Conservation (phyloP, 1,284 basidiomycete species). For the Fomitopsis palustris region DNA sequence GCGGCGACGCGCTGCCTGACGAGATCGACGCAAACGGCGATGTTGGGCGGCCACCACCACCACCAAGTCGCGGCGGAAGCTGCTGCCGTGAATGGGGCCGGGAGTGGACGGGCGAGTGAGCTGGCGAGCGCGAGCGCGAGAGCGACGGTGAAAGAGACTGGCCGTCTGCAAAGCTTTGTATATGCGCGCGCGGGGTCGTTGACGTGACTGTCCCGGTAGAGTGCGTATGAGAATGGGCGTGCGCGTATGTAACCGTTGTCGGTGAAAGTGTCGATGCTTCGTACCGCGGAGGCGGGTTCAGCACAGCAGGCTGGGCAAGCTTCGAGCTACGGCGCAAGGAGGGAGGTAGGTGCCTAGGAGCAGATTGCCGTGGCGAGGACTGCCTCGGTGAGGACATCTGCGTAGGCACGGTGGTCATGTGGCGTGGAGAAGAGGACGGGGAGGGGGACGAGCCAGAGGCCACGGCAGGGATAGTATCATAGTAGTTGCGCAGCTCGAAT, state of each 20-base stretch:
- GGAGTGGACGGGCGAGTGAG: conserved; percentile 9
- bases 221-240: conserved; percentile 31
- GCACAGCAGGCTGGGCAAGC: conserved; percentile 2
- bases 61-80: conserved; percentile 3
- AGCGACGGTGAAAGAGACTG: conserved; percentile 16
- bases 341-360: conserved; percentile 12
- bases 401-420: not conserved
- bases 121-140: conserved; percentile 20
- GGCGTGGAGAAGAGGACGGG: conserved; percentile 1
- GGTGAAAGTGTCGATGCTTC: conserved; percentile 7
- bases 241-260: conserved; percentile 15
- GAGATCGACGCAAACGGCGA: conserved; percentile 30
- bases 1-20: conserved; percentile 31
- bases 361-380: not conserved
- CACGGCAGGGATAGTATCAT: not conserved
- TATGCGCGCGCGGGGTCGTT: conserved; percentile 28
- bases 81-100: conserved; percentile 13
- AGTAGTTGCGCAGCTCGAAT: not conserved
- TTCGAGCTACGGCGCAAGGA: conserved; percentile 6
- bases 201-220: conserved; percentile 29
- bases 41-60: conserved; percentile 9
- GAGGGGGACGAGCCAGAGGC: not conserved
- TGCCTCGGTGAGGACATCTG: not conserved
- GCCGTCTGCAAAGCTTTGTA: conserved; percentile 14
- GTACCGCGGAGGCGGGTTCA: not conserved